phyloP scores from a whole-genome alignment of 1,139 yeast genomes.

The Chernovozyma sophiae-reginae region DNA sequence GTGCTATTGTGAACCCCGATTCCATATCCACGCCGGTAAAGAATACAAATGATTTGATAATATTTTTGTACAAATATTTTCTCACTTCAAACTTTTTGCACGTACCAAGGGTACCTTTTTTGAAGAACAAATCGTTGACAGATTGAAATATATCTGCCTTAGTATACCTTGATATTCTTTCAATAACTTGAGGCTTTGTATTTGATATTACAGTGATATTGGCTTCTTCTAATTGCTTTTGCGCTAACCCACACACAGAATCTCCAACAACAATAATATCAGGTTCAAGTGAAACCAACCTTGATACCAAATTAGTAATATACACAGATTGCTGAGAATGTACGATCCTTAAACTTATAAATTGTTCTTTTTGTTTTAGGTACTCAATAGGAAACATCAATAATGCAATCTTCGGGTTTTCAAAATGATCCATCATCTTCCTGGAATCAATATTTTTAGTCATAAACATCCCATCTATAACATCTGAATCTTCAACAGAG shows the following conservation, averaged over 20 bases:
- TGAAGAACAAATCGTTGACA: constrained; percentile 45
- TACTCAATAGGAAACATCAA: constrained; percentile 90
- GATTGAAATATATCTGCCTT: constrained; percentile 70
- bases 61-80: constrained; percentile 51
- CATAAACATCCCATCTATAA: constrained; percentile 77
- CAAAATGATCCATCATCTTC: constrained; percentile 63
- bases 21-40: constrained; percentile 73
- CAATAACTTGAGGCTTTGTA: constrained; percentile 78
- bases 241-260: constrained; percentile 79
- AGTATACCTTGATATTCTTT: constrained; percentile 74
- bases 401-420: constrained; percentile 71
- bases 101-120: constrained; percentile 59
- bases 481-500: constrained; percentile 50
- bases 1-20: constrained; percentile 75
- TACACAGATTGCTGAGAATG: constrained; percentile 88
- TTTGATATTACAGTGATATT: constrained; percentile 77
- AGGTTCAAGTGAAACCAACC: constrained; percentile 75
- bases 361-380: constrained; percentile 64
- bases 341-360: constrained; percentile 78
- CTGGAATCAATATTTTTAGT: constrained; percentile 83
- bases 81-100: constrained; percentile 72
- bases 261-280: constrained; percentile 78
- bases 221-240: constrained; percentile 64
- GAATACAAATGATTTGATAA: constrained; percentile 68
- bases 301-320: constrained; percentile 72